These are phyloP conservation scores for Acidomyces sp. DNA, from an alignment of 495 filamentous ascomycete genomes.

Conservation along the genomic window DNA sequence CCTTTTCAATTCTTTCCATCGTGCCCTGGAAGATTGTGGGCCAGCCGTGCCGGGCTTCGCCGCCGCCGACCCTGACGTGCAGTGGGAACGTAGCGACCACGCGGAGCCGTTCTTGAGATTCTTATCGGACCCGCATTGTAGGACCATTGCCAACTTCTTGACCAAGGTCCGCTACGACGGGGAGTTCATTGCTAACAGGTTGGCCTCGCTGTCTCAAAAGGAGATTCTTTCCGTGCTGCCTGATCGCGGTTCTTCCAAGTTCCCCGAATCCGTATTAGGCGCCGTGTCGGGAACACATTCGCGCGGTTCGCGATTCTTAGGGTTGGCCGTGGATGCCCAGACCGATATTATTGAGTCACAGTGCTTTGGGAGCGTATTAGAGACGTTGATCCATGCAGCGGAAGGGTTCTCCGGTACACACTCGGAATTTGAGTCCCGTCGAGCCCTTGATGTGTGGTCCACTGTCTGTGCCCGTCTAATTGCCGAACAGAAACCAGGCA, in stretches of 20 bases:
- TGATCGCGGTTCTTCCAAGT: conserved; percentile 47
- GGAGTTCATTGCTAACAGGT: conserved; percentile 69
- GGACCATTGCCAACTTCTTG: conserved; percentile 66
- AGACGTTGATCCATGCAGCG: conserved; percentile 72
- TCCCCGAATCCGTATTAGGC: conserved; percentile 62
- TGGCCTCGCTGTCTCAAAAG: conserved; percentile 54
- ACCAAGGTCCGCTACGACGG: conserved; percentile 70
- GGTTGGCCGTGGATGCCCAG: conserved; percentile 40
- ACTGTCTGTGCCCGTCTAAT: conserved; percentile 74
- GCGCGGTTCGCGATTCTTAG: conserved; percentile 21
- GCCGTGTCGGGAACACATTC: conserved; percentile 34
- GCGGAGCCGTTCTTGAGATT: conserved; percentile 70
- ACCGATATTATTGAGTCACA: conserved; percentile 65
- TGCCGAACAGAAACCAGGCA: conserved; percentile 40
- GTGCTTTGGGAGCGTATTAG: conserved; percentile 76
- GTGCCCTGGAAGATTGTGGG: conserved; percentile 77
- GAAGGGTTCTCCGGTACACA: conserved; percentile 74
- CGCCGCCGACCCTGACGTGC: no score
- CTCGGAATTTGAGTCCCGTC: conserved; percentile 50
- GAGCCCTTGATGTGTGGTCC: conserved; percentile 73
- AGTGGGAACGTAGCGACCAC: no score
- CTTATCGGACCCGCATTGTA: conserved; percentile 59
- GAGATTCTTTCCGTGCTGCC: conserved; percentile 58
- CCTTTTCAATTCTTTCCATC: conserved; percentile 76
- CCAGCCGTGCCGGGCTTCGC: no score